phyloP scores from a whole-genome alignment of 768 basidiomycete genomes.

The Boletales sp. region DNA sequence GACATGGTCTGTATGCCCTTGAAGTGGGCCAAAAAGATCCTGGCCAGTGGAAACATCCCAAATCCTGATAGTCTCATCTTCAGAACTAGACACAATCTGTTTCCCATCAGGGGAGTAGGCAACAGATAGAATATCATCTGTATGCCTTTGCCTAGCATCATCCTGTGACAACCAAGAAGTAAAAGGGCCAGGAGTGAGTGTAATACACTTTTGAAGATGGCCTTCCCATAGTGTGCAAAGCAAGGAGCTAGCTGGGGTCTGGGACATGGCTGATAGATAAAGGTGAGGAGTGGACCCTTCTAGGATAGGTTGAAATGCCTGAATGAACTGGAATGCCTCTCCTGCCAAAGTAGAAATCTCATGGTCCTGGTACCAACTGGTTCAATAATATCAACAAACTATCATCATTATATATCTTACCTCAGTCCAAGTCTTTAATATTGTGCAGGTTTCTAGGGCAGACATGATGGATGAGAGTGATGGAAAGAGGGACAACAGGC shows the following conservation, averaged over 20 bases:
- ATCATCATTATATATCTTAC: not conserved
- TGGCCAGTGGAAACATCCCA: constrained; percentile 17
- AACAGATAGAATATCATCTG: constrained; percentile 7
- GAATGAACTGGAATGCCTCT: constrained; percentile 31
- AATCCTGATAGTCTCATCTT: constrained; percentile 12
- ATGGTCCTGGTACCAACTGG: constrained; percentile 5
- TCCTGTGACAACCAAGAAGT: no score
- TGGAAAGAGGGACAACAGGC: constrained; percentile 10
- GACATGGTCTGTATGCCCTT: constrained; percentile 4
- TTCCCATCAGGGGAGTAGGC: constrained; percentile 23
- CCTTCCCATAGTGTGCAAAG: constrained; percentile 22
- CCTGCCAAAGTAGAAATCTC: constrained; percentile 12
- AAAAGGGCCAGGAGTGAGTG: no score
- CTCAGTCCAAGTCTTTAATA: constrained; percentile 16
- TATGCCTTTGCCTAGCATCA: constrained; percentile 15
- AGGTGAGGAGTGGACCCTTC: constrained; percentile 34
- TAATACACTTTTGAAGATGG: constrained; percentile 17
- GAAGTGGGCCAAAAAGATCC: constrained; percentile 4
- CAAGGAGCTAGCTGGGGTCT: constrained; percentile 25
- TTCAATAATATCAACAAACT: not conserved
- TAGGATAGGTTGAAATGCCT: constrained; percentile 28
- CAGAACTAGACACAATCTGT: constrained; percentile 14
- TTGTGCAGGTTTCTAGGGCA: constrained; percentile 11
- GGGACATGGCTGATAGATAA: constrained; percentile 38
- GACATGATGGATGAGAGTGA: constrained; percentile 2